Percentiles rank a stretch among this genome's conserved stretches.
Conservation (phyloP, 768 basidiomycete genomes). For the Tephrocybe sp. region DNA sequence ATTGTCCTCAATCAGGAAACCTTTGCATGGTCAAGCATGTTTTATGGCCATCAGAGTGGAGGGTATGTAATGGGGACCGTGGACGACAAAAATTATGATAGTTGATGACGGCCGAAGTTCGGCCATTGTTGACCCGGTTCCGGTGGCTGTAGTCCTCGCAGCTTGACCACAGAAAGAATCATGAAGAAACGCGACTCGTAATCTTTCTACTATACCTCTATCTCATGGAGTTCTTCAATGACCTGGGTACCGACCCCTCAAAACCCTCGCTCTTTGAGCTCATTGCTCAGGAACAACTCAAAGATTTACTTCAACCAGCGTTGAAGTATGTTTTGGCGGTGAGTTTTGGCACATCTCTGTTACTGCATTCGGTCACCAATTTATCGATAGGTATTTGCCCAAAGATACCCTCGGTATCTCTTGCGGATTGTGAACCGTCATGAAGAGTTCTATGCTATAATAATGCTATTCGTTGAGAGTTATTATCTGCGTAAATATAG, state of each 20-base stretch:
- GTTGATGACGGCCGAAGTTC: not conserved
- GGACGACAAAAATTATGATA: too few relatives aligned
- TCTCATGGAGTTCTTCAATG: constrained; percentile 80
- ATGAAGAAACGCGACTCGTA: constrained; percentile 11
- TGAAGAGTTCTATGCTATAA: constrained; percentile 90
- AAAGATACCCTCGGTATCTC: constrained; percentile 90
- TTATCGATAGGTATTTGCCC: constrained; percentile 77
- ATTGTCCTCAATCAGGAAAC: too few relatives aligned
- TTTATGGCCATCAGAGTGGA: too few relatives aligned
- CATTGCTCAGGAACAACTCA: constrained; percentile 88
- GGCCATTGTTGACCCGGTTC: constrained; percentile 8
- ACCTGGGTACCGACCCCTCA: constrained; percentile 66
- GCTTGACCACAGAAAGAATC: not conserved
- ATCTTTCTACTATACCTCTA: not conserved
- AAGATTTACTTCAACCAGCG: constrained; percentile 90
- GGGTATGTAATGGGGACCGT: too few relatives aligned
- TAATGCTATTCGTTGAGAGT: constrained; percentile 88
- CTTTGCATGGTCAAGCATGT: too few relatives aligned
- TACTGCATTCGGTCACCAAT: not conserved
- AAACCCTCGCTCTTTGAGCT: constrained; percentile 89
- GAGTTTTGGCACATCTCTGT: constrained; percentile 25
- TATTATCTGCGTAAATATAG: constrained; percentile 88
- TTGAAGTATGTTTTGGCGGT: constrained; percentile 92
- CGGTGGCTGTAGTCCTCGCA: constrained; percentile 3
- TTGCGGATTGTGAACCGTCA: constrained; percentile 89